Base-by-base conservation (phyloP, 2,329 filamentous ascomycete genomes). In the Chaetomiaceae sp. region DNA sequence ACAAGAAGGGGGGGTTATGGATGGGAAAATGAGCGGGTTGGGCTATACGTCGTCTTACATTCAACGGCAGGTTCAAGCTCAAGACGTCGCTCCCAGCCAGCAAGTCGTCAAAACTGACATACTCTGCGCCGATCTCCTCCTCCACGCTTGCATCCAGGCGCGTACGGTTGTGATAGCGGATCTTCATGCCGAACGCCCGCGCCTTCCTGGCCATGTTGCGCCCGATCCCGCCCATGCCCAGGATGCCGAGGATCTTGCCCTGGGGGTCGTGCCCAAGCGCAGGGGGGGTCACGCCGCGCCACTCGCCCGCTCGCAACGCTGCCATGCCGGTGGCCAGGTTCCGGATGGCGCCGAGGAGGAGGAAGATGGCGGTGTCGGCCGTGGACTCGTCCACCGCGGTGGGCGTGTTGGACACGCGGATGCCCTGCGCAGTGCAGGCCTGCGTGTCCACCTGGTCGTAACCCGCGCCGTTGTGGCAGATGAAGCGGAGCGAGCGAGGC, bases 151-250 rank as follows among this genome's bases (percentile, higher is more conserved):
- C 69, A 15, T 66, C 68, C 53, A 93, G 65, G 56, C 71, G 65
- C 1, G 68, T 75, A 7, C 88, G 79, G 62, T 93, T 93, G 59
- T 88, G 73, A 59, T 94, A 93, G 39, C 82, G 74, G 11, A 86
- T 73, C 35, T 66, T 75, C 84, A 93, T 89, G 10, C 83, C 85
- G 60, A 94, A 90, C 0, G 74, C 84, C 44, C 78, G 73, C 3
- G 83, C 84, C 65, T 89, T 89, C 61, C 71, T 77, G 61, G 84
- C 86, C 57, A 93, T 66, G 59, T 88, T 88, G 29, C 83, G 72
- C 0, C 88, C 88, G 50, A 94, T 93, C 2, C 88, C 86, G 17
- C 88, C 88, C 86, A 93, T 91, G 6, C 88, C 88, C 33, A 94
- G 64, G 49, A 94, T 88, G 0, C 88, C 88, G 5, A 94, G 72